A percentile compares a stretch with the other conserved stretches of the same genome.
phyloP scores from a whole-genome alignment of 805 yeast species.

The Zygotorulaspora sp. region DNA sequence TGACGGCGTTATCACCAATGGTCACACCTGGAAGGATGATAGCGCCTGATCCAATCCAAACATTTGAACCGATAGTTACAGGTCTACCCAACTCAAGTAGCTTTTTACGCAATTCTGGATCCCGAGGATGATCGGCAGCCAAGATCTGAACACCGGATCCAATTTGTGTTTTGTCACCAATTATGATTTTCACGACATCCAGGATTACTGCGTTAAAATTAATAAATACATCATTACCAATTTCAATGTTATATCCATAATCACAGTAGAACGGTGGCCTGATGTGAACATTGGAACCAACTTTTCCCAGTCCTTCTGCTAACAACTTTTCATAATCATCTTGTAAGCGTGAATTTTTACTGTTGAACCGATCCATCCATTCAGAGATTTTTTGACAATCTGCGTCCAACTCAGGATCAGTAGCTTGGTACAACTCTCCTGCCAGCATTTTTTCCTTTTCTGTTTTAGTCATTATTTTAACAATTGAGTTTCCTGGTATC shows the following conservation, averaged over 20 bases:
- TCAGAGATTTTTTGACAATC: neutral
- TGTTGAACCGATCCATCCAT: neutral
- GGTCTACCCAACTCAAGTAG: slow-evolving; percentile 52
- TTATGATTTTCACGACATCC: slow-evolving; percentile 55
- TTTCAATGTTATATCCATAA: slow-evolving; percentile 56
- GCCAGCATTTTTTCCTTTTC: slow-evolving; percentile 3
- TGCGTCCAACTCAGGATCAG: neutral
- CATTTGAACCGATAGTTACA: slow-evolving; percentile 56
- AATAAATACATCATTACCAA: slow-evolving; percentile 57
- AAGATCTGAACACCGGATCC: slow-evolving; percentile 61
- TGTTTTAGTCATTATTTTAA: neutral
- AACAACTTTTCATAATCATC: neutral
- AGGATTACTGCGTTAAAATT: slow-evolving; percentile 53
- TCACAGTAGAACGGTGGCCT: slow-evolving; percentile 63
- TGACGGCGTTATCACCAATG: slow-evolving; percentile 55
- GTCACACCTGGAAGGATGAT: slow-evolving; percentile 60
- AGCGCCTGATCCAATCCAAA: slow-evolving; percentile 61
- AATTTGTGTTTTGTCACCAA: slow-evolving; percentile 55
- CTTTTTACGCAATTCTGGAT: slow-evolving; percentile 40
- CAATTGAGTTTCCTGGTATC: neutral
- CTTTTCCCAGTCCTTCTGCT: slow-evolving; percentile 44
- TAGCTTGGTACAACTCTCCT: neutral
- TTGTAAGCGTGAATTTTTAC: neutral
- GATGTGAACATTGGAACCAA: slow-evolving; percentile 39
- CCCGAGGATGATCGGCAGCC: slow-evolving; percentile 63